Evolutionary conservation across 441 rosid species (phyloP).

Genomic region (Flueggea neowawraea): DNA sequence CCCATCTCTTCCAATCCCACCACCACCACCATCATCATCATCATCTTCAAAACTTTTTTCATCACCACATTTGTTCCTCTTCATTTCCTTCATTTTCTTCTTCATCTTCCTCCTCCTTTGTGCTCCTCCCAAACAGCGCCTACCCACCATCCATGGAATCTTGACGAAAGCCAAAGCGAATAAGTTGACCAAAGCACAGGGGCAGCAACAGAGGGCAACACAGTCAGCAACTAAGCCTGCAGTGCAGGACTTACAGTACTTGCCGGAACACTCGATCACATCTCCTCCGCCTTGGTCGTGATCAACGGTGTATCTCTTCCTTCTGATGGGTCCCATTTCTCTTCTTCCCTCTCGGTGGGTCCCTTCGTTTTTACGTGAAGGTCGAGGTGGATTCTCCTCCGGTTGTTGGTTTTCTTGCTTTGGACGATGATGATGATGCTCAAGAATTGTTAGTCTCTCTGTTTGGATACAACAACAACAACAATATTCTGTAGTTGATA

Average conservation of each 20-base stretch:
- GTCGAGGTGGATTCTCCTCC: constrained; percentile 50
- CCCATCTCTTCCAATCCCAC: constrained; percentile 29
- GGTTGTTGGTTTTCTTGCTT: constrained; percentile 15
- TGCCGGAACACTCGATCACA: constrained; percentile 54
- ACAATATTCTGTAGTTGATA: too few species aligned
- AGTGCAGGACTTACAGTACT: constrained; percentile 69
- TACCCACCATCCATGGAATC: constrained; percentile 74
- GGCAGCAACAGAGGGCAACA: constrained; percentile 93
- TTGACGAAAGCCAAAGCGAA: constrained; percentile 67
- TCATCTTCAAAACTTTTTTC: constrained; percentile 14
- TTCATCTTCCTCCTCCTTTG: constrained; percentile 33
- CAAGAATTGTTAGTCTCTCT: too few species aligned
- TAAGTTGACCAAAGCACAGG: constrained; percentile 77
- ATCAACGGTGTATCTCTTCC: not conserved
- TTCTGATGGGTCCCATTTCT: constrained; percentile 14
- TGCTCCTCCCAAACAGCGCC: constrained; percentile 42
- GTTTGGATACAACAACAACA: too few species aligned
- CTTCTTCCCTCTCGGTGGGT: constrained; percentile 2
- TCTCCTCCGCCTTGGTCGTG: constrained; percentile 28
- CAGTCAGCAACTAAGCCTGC: constrained; percentile 80
- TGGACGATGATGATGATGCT: not conserved
- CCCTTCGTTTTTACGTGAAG: constrained; percentile 28
- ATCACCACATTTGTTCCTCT: too few species aligned
- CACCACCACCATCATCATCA: constrained; percentile 20
- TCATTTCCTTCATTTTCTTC: not conserved